Base-by-base conservation (phyloP, 805 yeast genomes). In the Ogataea polymorpha region DNA sequence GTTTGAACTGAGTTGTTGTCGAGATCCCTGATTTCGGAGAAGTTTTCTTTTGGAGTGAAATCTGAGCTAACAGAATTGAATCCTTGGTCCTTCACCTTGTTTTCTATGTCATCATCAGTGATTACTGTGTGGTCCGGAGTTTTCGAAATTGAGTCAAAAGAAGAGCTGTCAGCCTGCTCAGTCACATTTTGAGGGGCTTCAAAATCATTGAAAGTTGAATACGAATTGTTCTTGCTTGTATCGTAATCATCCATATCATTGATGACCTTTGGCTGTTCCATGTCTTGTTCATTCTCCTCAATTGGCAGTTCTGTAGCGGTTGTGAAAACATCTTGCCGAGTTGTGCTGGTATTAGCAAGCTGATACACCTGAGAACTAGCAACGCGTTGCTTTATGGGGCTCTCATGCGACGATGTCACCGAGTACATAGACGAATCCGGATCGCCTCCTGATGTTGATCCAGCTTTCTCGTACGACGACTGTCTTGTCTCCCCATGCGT, bases 231-330 rank as follows among this genome's bases (percentile, higher is more conserved):
- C n/a, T 13, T 23, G 35, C 32, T 24, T 2, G 34, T n/a, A 10
- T 24, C 30, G 21, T 28, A 23, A 4, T 35, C 32, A 8, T 30
- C 33, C 13, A 21, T 6, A 13, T 13, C 6, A 18, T 20, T 15
- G 12, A 10, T 9, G 6, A 6, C 9, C 12, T 16, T 18, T 15
- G 39, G 43, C 14, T 32, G 25, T 15, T 29, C 18, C 13, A 29
- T 4, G n/a, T 18, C 32, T 9, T 23, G 27, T 6, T 16, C 21
- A 10, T 23, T 11, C 12, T 34, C 35, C 14, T 32, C 39, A n/a
- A 21, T 20, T 9, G 56, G 56, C 20, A 68, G 58, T 39, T 68
- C 70, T 0, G 67, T 55, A 1, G 72, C 72, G 2, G 72, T 67
- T 11, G 63, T 66, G 51, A 56, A 68, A 3, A 63, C 59, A 24